phyloP scores from a whole-genome alignment of 345 rosid genomes.

The Rhodomyrtus tomentosa region DNA sequence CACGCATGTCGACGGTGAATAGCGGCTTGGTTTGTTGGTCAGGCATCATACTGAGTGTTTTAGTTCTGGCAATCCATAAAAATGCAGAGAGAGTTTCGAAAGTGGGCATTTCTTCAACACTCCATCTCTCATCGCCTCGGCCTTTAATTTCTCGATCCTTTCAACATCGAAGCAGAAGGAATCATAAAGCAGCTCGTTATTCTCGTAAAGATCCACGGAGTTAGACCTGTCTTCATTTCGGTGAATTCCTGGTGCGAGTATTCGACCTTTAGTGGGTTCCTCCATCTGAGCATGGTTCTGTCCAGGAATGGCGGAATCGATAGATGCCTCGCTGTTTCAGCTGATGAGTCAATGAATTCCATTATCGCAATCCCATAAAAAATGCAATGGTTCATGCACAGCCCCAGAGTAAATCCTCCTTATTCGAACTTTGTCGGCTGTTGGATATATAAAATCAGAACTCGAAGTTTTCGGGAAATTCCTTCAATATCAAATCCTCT shows the following conservation, averaged over 20 bases:
- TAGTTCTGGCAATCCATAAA: conserved; percentile 6
- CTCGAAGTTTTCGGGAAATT: not conserved
- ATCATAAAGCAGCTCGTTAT: too few relatives aligned
- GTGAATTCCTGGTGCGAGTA: conserved; percentile 46
- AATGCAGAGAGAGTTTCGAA: not conserved
- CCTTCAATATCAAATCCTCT: not conserved
- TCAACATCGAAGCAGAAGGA: too few relatives aligned
- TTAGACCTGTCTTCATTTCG: conserved; percentile 48
- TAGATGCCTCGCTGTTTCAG: conserved; percentile 59
- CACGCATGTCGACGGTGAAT: not conserved
- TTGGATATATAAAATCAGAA: not conserved
- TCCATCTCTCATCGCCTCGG: too few relatives aligned
- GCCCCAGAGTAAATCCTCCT: too few relatives aligned
- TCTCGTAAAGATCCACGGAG: conserved; percentile 31
- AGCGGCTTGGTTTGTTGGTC: not conserved
- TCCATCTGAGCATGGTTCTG: conserved; percentile 36
- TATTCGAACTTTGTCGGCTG: conserved; percentile 66
- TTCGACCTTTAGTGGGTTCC: conserved; percentile 42
- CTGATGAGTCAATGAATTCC: conserved; percentile 74
- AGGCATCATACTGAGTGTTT: not conserved
- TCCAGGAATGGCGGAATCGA: conserved; percentile 48
- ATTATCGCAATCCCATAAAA: conserved; percentile 70
- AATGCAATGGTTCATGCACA: too few relatives aligned
- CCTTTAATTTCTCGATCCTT: too few relatives aligned
- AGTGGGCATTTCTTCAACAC: too few relatives aligned